These are phyloP conservation scores for Ogataea pilisensis DNA, from an alignment of 805 yeast genomes.

Conservation along the genomic window DNA sequence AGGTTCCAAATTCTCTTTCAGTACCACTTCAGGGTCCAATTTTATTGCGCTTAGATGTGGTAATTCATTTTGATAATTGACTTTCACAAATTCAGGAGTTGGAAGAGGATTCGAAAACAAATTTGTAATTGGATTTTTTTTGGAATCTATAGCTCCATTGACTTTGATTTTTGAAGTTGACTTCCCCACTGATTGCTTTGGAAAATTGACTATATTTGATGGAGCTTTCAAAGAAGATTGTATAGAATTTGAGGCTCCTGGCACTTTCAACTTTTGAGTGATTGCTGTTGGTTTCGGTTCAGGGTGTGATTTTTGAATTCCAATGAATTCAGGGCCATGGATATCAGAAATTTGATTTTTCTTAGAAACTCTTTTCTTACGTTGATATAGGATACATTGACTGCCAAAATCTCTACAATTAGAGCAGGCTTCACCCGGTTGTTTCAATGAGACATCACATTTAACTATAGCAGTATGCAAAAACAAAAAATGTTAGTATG, in stretches of 20 bases:
- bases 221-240: background rate
- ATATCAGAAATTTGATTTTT: conserved; percentile 3
- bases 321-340: background rate
- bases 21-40: conserved; percentile 9
- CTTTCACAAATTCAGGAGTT: conserved; percentile 9
- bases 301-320: no score
- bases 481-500: conserved; percentile 18
- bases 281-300: no score
- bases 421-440: conserved; percentile 51
- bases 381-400: conserved; percentile 55
- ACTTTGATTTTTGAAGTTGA: no score
- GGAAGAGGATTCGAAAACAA: background rate
- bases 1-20: conserved; percentile 10
- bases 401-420: conserved; percentile 67
- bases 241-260: background rate
- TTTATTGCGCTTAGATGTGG: conserved; percentile 9
- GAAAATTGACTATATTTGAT: background rate
- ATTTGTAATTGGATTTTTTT: background rate
- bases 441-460: conserved; percentile 51
- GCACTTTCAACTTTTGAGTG: background rate
- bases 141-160: no score
- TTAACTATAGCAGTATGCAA: conserved; percentile 54
- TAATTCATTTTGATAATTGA: conserved; percentile 6
- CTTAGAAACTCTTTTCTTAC: conserved; percentile 33
- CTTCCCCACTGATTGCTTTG: no score